A percentile compares a stretch with the other conserved stretches of the same genome.
Conservation (phyloP, 805 yeast species). For the Wickerhamiella parazyma region DNA sequence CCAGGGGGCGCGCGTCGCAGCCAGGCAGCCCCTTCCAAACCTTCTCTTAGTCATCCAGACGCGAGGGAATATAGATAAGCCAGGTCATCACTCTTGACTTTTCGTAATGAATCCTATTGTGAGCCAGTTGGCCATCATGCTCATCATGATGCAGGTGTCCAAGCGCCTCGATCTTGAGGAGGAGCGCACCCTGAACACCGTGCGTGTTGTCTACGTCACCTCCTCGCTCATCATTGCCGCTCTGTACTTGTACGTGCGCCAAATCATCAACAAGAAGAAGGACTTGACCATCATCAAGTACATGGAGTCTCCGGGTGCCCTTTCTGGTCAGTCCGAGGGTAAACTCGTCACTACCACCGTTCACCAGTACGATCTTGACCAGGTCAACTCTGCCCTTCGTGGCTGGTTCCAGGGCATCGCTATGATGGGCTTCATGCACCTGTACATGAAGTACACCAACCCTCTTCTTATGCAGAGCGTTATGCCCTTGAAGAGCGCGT, state of each 20-base stretch:
- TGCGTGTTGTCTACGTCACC: slow-evolving; percentile 55
- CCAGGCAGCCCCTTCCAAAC: neutral
- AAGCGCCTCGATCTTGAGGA: slow-evolving; percentile 80
- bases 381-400: slow-evolving; percentile 66
- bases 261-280: slow-evolving; percentile 54
- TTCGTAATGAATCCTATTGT: slow-evolving; percentile 70
- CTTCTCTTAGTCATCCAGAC: neutral
- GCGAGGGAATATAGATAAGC: neutral
- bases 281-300: slow-evolving; percentile 82
- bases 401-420: slow-evolving; percentile 79
- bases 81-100: slow-evolving; percentile 3
- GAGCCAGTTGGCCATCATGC: slow-evolving; percentile 76
- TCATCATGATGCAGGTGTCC: slow-evolving; percentile 91
- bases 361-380: slow-evolving; percentile 85
- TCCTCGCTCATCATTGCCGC: slow-evolving; percentile 53
- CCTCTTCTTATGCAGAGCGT: slow-evolving; percentile 92
- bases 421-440: slow-evolving; percentile 97
- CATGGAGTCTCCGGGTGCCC: slow-evolving; percentile 69
- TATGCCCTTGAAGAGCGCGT: slow-evolving; percentile 76
- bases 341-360: slow-evolving; percentile 80
- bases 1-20: too few relatives aligned
- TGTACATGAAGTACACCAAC: slow-evolving; percentile 93
- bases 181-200: slow-evolving; percentile 57
- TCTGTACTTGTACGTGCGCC: slow-evolving; percentile 53
- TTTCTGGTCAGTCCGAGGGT: slow-evolving; percentile 56